Evolutionary conservation across 1,284 basidiomycete species (phyloP).

Genomic region (Volvariella volvacea): DNA sequence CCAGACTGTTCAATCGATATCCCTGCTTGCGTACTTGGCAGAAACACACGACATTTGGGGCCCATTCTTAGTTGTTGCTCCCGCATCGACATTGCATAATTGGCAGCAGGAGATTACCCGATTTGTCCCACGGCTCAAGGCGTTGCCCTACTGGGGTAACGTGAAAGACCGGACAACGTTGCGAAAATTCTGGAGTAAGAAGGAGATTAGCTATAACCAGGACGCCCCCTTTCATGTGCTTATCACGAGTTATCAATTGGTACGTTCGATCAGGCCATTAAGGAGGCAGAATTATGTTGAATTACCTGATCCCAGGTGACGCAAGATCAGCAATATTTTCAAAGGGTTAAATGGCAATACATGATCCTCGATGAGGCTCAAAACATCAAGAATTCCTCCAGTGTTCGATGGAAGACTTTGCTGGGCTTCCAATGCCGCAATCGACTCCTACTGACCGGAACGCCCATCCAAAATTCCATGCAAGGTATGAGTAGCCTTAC

Average conservation of each 20-base stretch:
- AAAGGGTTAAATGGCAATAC: constrained; percentile 98
- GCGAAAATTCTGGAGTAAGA: constrained; percentile 98
- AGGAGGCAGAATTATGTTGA: neutral
- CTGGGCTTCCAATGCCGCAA: constrained; percentile 97
- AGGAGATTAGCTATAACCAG: constrained; percentile 92
- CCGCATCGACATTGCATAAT: constrained; percentile 96
- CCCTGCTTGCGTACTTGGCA: constrained; percentile 92
- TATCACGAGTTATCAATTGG: constrained; percentile 96
- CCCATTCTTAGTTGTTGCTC: constrained; percentile 98
- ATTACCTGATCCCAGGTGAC: constrained; percentile 76
- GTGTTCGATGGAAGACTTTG: constrained; percentile 96
- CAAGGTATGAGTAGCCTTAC: constrained; percentile 58
- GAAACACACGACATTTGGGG: constrained; percentile 99
- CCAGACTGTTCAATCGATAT: constrained; percentile 98
- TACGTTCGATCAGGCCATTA: constrained; percentile 26
- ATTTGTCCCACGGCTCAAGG: constrained; percentile 93
- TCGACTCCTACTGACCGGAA: constrained; percentile 91
- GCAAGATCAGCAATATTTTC: constrained; percentile 98
- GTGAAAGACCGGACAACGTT: constrained; percentile 94
- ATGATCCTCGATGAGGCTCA: constrained; percentile 99
- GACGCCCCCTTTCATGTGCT: constrained; percentile 97
- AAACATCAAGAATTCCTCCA: constrained; percentile 99
- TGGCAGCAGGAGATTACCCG: constrained; percentile 99
- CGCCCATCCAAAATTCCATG: constrained; percentile 99
- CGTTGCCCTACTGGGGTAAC: constrained; percentile 97